Percentiles rank a stretch among this genome's conserved stretches.
Conservation (phyloP, 192 early-diverging fungal genomes). For the Haplosporangium gracile region DNA sequence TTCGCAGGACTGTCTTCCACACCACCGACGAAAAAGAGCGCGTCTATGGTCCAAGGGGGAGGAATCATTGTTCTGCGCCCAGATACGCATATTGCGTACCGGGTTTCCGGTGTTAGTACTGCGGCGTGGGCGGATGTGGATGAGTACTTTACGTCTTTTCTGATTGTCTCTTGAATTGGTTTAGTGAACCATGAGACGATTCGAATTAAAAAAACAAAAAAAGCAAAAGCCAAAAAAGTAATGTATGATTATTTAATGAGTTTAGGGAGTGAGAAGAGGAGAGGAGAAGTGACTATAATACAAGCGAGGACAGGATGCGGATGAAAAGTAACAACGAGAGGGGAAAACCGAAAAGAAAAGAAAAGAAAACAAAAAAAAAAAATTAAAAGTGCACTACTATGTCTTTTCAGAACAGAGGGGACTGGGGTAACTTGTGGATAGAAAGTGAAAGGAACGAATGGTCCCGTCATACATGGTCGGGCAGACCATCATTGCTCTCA, state of each 20-base stretch:
- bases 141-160: constrained; percentile 15
- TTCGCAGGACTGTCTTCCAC: neutral
- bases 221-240: neutral
- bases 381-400: too few species aligned
- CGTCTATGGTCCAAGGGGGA: neutral
- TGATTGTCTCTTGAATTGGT: neutral
- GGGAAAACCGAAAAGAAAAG: too few species aligned
- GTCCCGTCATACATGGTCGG: neutral
- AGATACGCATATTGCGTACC: constrained; percentile 13
- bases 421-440: too few species aligned
- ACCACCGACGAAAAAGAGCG: too few species aligned
- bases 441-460: too few species aligned
- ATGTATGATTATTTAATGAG: neutral
- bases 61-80: constrained; percentile 28
- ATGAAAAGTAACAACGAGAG: neutral
- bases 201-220: neutral
- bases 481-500: neutral
- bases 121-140: constrained; percentile 19
- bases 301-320: neutral
- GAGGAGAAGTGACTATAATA: neutral
- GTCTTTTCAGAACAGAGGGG: too few species aligned
- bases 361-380: too few species aligned
- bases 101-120: constrained; percentile 1
- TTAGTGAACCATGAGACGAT: too few species aligned
- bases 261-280: too few species aligned